A percentile compares a stretch with the other conserved stretches of the same genome.
These are phyloP conservation scores for Larix sibirica DNA, from an alignment of 83 land plant species.

Conservation along the genomic window DNA sequence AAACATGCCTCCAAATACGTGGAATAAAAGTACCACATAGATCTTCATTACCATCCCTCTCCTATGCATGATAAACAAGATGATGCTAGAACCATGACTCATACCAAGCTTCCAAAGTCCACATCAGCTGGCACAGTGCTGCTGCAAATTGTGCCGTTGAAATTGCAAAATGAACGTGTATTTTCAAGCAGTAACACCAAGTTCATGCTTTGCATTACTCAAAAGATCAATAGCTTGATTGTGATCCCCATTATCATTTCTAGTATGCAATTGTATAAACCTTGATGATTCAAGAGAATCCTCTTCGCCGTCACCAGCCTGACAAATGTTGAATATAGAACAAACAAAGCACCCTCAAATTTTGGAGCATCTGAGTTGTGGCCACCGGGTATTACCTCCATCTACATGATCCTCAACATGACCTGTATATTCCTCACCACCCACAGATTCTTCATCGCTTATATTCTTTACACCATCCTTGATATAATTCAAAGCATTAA, in stretches of 20 bases:
- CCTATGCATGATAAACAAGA: no score
- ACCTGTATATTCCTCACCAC: not conserved
- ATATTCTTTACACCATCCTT: slow-evolving; percentile 10
- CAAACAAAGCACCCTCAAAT: slow-evolving; percentile 22
- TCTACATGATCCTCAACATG: not conserved
- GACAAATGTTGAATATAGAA: slow-evolving; percentile 8
- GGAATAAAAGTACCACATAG: no score
- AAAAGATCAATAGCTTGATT: not conserved
- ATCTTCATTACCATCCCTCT: no score
- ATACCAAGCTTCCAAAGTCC: no score
- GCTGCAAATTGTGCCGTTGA: no score
- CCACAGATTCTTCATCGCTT: not conserved
- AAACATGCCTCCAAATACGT: no score
- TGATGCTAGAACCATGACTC: no score
- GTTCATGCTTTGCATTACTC: not conserved
- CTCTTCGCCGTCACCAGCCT: not conserved
- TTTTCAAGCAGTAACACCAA: not conserved
- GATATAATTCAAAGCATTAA: slow-evolving; percentile 3
- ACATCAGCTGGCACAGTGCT: no score
- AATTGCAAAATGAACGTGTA: no score
- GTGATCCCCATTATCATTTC: not conserved
- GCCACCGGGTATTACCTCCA: not conserved
- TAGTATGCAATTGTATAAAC: not conserved
- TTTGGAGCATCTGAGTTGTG: slow-evolving; percentile 4
- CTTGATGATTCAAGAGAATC: not conserved